Evolutionary conservation across 306 rosid species (phyloP).

Genomic region (Cicer yamashitae): DNA sequence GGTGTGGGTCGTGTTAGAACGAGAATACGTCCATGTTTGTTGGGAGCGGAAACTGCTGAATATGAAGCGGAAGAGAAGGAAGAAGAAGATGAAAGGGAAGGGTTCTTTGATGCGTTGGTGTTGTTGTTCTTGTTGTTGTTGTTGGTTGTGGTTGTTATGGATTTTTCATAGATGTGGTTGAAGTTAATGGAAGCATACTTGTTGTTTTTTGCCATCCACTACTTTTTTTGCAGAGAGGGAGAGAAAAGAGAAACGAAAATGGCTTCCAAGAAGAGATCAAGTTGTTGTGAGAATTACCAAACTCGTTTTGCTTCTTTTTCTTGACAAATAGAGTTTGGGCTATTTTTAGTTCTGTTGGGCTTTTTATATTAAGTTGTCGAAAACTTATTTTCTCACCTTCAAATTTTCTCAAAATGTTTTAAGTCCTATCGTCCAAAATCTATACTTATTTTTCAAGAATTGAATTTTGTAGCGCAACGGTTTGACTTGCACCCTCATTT

Average conservation of each 20-base stretch:
- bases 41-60: conserved; percentile 67
- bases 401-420: too few species aligned
- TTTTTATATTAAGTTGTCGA: too few species aligned
- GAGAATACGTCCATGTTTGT: conserved; percentile 84
- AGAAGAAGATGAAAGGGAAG: conserved; percentile 48
- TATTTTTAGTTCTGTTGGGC: too few species aligned
- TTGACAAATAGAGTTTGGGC: too few species aligned
- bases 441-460: too few species aligned
- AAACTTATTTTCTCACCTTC: too few species aligned
- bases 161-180: conserved; percentile 79
- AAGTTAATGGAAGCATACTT: conserved; percentile 75
- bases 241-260: background rate
- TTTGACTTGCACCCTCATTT: too few species aligned
- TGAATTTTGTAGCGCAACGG: too few species aligned
- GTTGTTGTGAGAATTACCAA: too few species aligned
- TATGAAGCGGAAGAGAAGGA: conserved; percentile 63
- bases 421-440: too few species aligned
- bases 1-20: conserved; percentile 72
- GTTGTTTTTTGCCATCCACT: conserved; percentile 90
- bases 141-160: conserved; percentile 37
- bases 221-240: conserved; percentile 28
- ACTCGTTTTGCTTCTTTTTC: too few species aligned
- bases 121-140: conserved; percentile 29
- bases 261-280: background rate
- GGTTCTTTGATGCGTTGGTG: conserved; percentile 43